phyloP scores from a whole-genome alignment of 2,329 filamentous ascomycete genomes.

The Diaporthe batatas region DNA sequence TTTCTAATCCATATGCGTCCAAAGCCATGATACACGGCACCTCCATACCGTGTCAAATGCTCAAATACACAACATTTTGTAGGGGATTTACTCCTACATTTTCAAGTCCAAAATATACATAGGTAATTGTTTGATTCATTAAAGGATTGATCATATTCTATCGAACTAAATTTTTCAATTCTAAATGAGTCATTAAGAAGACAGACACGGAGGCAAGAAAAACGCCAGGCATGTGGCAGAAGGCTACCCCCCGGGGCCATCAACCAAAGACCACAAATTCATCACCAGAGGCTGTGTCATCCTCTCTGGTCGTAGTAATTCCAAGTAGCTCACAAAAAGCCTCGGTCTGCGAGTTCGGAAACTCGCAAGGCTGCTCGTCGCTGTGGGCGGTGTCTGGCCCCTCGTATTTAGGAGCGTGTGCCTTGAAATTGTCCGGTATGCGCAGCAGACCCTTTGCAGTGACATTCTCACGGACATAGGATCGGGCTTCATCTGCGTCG shows the following conservation, averaged over 20 bases:
- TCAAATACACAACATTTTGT: no score
- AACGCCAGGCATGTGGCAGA: background rate
- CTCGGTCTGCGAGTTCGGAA: constrained; percentile 2
- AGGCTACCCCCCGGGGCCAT: background rate
- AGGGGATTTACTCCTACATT: no score
- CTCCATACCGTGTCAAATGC: no score
- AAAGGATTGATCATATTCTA: no score
- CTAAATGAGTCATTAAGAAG: no score
- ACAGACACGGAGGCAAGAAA: no score
- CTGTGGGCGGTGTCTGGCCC: background rate
- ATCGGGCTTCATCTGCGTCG: background rate
- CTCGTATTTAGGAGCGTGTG: background rate
- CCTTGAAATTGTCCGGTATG: background rate
- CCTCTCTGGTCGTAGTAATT: background rate
- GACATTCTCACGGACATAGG: background rate
- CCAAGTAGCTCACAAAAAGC: constrained; percentile 4
- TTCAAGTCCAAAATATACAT: no score
- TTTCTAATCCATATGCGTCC: no score
- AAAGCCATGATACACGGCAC: no score
- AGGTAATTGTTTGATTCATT: no score
- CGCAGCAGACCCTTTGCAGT: background rate
- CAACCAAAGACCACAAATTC: constrained; percentile 16
- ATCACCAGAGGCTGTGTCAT: background rate
- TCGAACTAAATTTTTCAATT: no score
- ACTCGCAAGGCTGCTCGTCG: constrained; percentile 9